Evolutionary conservation across 495 filamentous ascomycete genomes (phyloP).

Genomic region (Pyronema domesticum): DNA sequence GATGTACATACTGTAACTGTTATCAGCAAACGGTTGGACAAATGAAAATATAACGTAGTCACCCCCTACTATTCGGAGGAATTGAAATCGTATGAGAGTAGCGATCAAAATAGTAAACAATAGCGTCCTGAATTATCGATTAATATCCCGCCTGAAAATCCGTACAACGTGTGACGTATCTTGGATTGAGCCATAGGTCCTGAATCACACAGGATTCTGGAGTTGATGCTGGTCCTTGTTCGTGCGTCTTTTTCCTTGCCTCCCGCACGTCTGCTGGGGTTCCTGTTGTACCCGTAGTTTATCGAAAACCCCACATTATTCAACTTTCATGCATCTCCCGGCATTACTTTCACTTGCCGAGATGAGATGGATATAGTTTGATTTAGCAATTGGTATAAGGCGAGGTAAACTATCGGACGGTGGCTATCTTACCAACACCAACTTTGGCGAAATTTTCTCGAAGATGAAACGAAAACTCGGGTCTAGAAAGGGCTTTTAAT

Average conservation of each 20-base stretch:
- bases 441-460: neutral
- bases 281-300: constrained; percentile 19
- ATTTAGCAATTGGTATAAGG: neutral
- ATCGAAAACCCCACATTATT: constrained; percentile 19
- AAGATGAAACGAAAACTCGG: too few relatives aligned
- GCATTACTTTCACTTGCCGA: constrained; percentile 11
- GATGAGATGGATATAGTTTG: constrained; percentile 9
- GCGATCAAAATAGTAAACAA: too few relatives aligned
- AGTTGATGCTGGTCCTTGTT: constrained; percentile 2
- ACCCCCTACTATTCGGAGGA: too few relatives aligned
- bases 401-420: neutral
- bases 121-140: neutral
- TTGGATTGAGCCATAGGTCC: neutral
- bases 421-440: neutral
- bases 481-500: neutral
- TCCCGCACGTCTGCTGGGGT: constrained; percentile 9
- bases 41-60: too few relatives aligned
- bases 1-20: too few relatives aligned
- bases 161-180: neutral
- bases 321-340: neutral
- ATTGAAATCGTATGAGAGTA: too few relatives aligned
- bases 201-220: neutral
- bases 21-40: too few relatives aligned
- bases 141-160: neutral
- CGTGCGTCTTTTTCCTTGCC: constrained; percentile 2